A percentile compares a stretch with the other conserved stretches of the same genome.
phyloP scores from a whole-genome alignment of 495 filamentous ascomycete genomes.

The Trichoderma orchidacearum region DNA sequence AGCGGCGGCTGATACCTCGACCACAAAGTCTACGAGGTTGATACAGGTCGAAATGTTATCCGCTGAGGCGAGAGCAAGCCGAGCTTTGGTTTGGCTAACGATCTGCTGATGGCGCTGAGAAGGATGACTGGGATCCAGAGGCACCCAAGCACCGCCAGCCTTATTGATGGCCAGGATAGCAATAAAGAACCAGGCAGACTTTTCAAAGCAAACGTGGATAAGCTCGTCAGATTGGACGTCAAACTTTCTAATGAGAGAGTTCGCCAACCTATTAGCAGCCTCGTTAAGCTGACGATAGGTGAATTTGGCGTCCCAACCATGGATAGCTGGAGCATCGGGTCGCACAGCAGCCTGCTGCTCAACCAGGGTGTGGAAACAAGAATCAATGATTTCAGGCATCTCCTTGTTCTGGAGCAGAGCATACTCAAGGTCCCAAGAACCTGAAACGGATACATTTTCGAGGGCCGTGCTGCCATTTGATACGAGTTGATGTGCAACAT shows the following conservation, averaged over 20 bases:
- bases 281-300: slow-evolving; percentile 35
- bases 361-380: slow-evolving; percentile 14
- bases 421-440: neutral
- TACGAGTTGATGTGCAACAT: neutral
- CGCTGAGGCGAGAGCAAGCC: neutral
- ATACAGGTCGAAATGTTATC: neutral
- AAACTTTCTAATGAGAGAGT: slow-evolving; percentile 17
- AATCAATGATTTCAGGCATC: slow-evolving; percentile 4
- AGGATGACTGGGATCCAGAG: slow-evolving; percentile 42
- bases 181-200: slow-evolving; percentile 36
- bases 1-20: neutral
- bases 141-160: slow-evolving; percentile 43
- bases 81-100: neutral
- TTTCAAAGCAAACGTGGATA: slow-evolving; percentile 43
- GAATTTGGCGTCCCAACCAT: slow-evolving; percentile 42
- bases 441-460: neutral
- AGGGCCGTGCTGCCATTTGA: neutral
- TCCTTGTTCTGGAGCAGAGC: neutral
- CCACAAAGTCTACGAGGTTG: neutral
- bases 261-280: slow-evolving; percentile 27
- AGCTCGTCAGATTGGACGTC: slow-evolving; percentile 37
- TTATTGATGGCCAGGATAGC: slow-evolving; percentile 42
- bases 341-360: slow-evolving; percentile 6
- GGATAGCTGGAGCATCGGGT: slow-evolving; percentile 10
- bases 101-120: slow-evolving; percentile 23